Percentiles rank a stretch among this genome's conserved stretches.
Evolutionary conservation across 1,284 basidiomycete genomes (phyloP).

Genomic region (Melampsora americana): DNA sequence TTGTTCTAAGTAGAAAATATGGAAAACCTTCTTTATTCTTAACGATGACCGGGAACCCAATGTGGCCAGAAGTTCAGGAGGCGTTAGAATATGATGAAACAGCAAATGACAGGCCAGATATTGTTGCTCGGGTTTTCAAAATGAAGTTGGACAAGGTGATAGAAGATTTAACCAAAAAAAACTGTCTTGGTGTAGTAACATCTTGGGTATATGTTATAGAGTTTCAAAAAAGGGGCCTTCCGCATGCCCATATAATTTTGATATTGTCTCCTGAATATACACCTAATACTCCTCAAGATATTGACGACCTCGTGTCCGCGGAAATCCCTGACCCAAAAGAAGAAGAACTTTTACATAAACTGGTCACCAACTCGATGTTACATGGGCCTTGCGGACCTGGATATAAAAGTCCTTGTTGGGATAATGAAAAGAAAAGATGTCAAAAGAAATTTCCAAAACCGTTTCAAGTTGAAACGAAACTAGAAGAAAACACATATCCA

Average conservation of each 20-base stretch:
- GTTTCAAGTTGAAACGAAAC: too few relatives aligned
- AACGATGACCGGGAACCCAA: conserved; percentile 58
- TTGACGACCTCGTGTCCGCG: conserved; percentile 58
- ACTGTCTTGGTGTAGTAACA: conserved; percentile 54
- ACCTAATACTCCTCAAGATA: conserved; percentile 52
- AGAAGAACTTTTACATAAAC: too few relatives aligned
- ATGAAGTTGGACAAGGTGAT: conserved; percentile 56
- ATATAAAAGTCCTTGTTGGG: too few relatives aligned
- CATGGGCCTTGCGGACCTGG: conserved; percentile 57
- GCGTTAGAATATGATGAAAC: conserved; percentile 51
- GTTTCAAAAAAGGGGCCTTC: conserved; percentile 60
- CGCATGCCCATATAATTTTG: conserved; percentile 59
- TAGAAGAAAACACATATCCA: too few relatives aligned
- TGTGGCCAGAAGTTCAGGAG: conserved; percentile 57
- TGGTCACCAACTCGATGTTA: conserved; percentile 57
- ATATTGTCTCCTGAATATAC: conserved; percentile 54
- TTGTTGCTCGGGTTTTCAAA: conserved; percentile 59
- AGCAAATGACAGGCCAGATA: conserved; percentile 57
- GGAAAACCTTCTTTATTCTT: conserved; percentile 53
- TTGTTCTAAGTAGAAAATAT: too few relatives aligned
- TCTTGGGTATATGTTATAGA: conserved; percentile 59
- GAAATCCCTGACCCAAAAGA: conserved; percentile 56
- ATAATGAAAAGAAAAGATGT: too few relatives aligned
- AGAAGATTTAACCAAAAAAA: conserved; percentile 54
- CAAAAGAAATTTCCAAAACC: too few relatives aligned